phyloP scores from a whole-genome alignment of 208 protist species.

The Leishmania braziliensis region DNA sequence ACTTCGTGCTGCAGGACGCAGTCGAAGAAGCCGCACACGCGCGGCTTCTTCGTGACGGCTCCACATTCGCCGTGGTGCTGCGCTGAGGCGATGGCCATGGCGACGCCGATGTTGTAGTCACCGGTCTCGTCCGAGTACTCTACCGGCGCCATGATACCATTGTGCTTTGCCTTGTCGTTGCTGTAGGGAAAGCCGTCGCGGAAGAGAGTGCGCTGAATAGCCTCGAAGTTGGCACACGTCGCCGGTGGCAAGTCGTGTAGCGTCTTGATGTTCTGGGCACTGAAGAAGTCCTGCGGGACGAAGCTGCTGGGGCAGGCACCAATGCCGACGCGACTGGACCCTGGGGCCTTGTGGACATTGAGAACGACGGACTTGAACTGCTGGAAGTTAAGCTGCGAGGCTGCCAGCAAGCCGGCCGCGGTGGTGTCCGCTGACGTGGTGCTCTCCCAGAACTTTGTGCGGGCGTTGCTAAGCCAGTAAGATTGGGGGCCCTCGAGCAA shows the following conservation, averaged over 20 bases:
- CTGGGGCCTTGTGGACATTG: slow-evolving; percentile 93
- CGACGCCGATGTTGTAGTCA: slow-evolving; percentile 88
- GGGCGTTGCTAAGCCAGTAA: slow-evolving; percentile 92
- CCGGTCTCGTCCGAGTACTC: slow-evolving; percentile 82
- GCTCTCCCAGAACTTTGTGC: slow-evolving; percentile 93
- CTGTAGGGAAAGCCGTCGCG: slow-evolving; percentile 47
- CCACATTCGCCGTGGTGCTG: slow-evolving; percentile 89
- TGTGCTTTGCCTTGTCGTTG: slow-evolving; percentile 44
- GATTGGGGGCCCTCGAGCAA: slow-evolving; percentile 92
- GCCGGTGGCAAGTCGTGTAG: slow-evolving; percentile 65
- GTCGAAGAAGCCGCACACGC: slow-evolving; percentile 91
- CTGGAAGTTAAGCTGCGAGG: slow-evolving; percentile 89
- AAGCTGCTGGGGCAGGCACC: slow-evolving; percentile 90
- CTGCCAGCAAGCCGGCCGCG: slow-evolving; percentile 80
- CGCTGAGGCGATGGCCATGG: slow-evolving; percentile 84
- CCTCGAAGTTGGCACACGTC: slow-evolving; percentile 85
- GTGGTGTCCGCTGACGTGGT: slow-evolving; percentile 90
- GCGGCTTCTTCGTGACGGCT: slow-evolving; percentile 89
- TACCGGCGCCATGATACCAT: slow-evolving; percentile 76
- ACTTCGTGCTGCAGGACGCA: slow-evolving; percentile 93
- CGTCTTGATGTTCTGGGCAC: slow-evolving; percentile 77
- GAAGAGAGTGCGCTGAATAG: slow-evolving; percentile 77
- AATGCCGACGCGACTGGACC: slow-evolving; percentile 89
- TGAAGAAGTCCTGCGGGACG: slow-evolving; percentile 91
- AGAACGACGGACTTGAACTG: slow-evolving; percentile 75